Evolutionary conservation across 139 green algal genomes (phyloP), one percentile per base, ranked within the genome.

Genomic region (Micractinium conductrix): DNA sequence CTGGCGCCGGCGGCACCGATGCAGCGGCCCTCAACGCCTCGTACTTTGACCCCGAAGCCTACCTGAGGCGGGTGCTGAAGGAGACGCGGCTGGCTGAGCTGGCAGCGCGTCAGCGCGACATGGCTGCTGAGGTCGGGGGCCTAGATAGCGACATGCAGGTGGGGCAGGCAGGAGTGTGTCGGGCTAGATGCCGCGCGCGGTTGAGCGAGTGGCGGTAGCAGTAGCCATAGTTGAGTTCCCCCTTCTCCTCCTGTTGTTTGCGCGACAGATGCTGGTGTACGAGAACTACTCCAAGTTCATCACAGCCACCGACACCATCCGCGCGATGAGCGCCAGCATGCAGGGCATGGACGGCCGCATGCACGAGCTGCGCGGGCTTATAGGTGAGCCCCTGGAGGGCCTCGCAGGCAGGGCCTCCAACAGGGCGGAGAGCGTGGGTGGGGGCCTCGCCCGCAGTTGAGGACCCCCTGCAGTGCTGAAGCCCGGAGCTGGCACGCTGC

Each of bases 261-360:
- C 35, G 12, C 78, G 1, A 21, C 96, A 99, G 86, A 96, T 96
- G 89, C 92, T 99, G 37, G 96, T 99, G 40, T 98, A 99, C 72
- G 97, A 99, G 78, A 99, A 99, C 87, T 99, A 99, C 87, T 97
- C 93, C 94, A 98, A 98, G 86, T 99, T 99, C 91, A 98, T 99
- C 69, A 90, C 90, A 0, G 97, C 97, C n/a, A 99, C 96, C 2
- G 96, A 98, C 83, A 98, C 95, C n/a, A 98, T 98, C 60, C 87
- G 91, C 9, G 58, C n/a, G 48, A 93, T 96, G 92, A 91, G 90
- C 50, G 76, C 79, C 37, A 92, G 90, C 74, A 91, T 96, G 44
- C 88, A 87, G 33, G 86, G 88, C 28, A 96, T 98, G 90, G 91
- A 94, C 69, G 60, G 69, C 12, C 92, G 70, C 53, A 75, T 88